Evolutionary conservation across 106 monocot genomes (phyloP), one percentile per base, ranked within the genome.

Genomic region (Gastrodia elata): DNA sequence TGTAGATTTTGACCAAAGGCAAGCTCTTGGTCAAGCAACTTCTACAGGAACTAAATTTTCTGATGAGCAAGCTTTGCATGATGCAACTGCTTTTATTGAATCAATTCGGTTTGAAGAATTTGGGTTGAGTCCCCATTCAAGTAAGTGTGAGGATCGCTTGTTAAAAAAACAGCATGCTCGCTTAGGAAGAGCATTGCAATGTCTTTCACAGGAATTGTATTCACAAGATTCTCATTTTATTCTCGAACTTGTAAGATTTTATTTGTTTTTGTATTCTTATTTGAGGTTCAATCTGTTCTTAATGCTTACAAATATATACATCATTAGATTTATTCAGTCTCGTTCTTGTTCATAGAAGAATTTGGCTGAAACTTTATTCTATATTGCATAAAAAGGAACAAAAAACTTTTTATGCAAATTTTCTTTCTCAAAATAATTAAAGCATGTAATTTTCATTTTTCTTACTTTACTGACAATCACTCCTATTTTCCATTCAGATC

Each of bases 201-300:
- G 91, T 72, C 86, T 98, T 59, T 91, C 98, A 24, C 98, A 91
- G 78, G 98, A 98, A 75, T 64, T 98, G 68, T 98, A 93, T 82
- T 98, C 98, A 40, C 91, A 98, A 75, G 98, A 98, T 85, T 98
- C 98, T 8, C 98, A 98, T 84, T 88, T 98, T 74, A 88, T 98
- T 75, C 91, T 98, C 74, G 98, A 98, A 77, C 85, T 98, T 73
- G 26, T 70, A 37, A 38, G 36, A 14, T 67, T 2, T n/a, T 67
- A 36, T 36, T 67, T 5, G 67, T 38, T 67, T 61, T 24, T n/a
- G n/a, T n/a, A n/a, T 61, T 61, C 61, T 10, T 61, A 61, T 11
- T 26, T 24, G 28, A 32, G 27, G 61, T 32, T 30, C 61, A n/a
- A 52, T 18, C 5, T 22, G 13, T 61, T 61, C 32, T 11, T 9